phyloP scores from a whole-genome alignment of 768 basidiomycete genomes.

The Rubroboletus satanas region DNA sequence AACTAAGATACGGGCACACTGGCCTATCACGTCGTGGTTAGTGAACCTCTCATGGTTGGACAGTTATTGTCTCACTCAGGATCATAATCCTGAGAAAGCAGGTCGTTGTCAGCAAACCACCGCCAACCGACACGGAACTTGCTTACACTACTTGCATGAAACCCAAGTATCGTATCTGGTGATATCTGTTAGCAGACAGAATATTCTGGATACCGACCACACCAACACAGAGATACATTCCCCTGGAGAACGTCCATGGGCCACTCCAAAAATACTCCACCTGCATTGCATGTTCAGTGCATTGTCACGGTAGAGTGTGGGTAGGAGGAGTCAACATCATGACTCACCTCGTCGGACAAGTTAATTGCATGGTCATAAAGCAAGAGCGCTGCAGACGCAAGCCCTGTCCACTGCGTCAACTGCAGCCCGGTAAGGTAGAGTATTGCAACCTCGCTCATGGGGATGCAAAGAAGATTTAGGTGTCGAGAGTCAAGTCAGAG shows the following conservation, averaged over 20 bases:
- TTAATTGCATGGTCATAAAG: conserved; percentile 12
- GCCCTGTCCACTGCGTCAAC: not conserved
- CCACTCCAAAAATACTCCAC: conserved; percentile 13
- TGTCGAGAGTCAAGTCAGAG: not conserved
- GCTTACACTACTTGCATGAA: conserved; percentile 6
- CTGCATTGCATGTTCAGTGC: not conserved
- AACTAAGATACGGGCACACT: not conserved
- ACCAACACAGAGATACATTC: conserved; percentile 10
- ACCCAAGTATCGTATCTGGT: conserved; percentile 12
- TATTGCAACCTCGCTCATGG: not conserved
- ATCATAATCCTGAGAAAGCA: not conserved
- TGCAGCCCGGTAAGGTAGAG: not conserved
- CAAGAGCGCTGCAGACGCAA: conserved; percentile 3
- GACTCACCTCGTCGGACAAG: conserved; percentile 3
- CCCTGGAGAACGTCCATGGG: conserved; percentile 6
- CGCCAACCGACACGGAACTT: not conserved
- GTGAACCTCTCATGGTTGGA: not conserved
- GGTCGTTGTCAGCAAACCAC: not conserved
- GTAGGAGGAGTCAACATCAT: not conserved
- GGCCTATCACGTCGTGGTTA: not conserved
- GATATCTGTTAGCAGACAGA: not conserved
- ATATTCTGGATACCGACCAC: not conserved
- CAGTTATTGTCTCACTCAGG: conserved; percentile 1
- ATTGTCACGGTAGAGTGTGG: not conserved
- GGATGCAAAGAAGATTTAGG: not conserved